phyloP scores from a whole-genome alignment of 2,329 filamentous ascomycete genomes.

The Talaromyces sp. region DNA sequence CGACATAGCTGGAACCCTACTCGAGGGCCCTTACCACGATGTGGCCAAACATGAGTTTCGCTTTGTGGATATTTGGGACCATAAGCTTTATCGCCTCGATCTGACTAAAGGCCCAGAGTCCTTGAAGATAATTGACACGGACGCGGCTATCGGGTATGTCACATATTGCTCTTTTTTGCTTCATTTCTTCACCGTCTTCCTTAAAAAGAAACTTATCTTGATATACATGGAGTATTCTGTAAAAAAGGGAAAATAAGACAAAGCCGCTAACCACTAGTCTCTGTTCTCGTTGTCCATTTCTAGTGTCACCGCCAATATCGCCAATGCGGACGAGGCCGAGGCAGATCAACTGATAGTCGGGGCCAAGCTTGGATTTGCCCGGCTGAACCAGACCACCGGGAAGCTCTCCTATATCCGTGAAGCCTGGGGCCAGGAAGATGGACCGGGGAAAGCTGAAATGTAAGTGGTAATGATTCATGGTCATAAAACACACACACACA shows the following conservation, averaged over 20 bases:
- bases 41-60: constrained; percentile 44
- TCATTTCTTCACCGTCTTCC: not conserved
- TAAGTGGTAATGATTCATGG: constrained; percentile 29
- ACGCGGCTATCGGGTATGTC: constrained; percentile 56
- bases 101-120: constrained; percentile 65
- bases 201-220: not conserved
- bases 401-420: constrained; percentile 60
- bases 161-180: not conserved
- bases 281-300: constrained; percentile 33
- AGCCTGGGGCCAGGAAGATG: constrained; percentile 57
- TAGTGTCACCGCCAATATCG: constrained; percentile 77
- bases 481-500: not conserved
- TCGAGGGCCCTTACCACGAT: constrained; percentile 47
- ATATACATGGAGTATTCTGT: not conserved
- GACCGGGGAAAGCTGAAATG: constrained; percentile 50
- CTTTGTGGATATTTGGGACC: constrained; percentile 72
- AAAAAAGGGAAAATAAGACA: not conserved
- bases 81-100: constrained; percentile 72
- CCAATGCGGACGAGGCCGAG: constrained; percentile 52
- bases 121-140: constrained; percentile 59
- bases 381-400: constrained; percentile 67
- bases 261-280: constrained; percentile 1
- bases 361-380: constrained; percentile 79
- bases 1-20: constrained; percentile 40
- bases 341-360: constrained; percentile 73